Conservation (phyloP, 805 yeast genomes). For the Metschnikowia kunwiensis region DNA sequence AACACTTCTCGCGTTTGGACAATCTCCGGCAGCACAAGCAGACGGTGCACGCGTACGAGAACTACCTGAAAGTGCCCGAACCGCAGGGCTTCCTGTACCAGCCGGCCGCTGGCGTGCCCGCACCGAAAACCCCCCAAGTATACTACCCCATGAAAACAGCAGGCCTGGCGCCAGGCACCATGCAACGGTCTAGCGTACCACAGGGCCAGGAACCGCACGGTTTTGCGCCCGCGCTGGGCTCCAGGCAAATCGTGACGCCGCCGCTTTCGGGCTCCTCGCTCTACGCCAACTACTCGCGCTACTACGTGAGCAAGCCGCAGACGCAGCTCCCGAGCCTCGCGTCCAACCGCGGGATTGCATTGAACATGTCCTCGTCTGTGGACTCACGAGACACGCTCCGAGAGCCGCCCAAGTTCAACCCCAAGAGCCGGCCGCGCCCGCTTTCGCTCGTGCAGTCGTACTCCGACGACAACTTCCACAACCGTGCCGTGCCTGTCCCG, state of each 20-base stretch:
- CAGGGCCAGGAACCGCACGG: no score
- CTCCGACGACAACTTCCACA: constrained; percentile 17
- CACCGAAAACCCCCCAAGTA: constrained; percentile 3
- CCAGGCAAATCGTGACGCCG: constrained; percentile 5
- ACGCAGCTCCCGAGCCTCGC: not conserved
- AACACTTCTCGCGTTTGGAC: constrained; percentile 79
- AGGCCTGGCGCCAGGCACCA: no score
- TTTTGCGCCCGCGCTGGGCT: no score
- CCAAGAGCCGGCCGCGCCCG: constrained; percentile 41
- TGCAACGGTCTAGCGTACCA: no score
- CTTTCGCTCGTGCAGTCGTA: constrained; percentile 34
- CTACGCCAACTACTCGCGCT: not conserved
- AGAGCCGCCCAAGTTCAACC: constrained; percentile 28
- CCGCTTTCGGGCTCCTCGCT: constrained; percentile 6
- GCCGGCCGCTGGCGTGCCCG: no score
- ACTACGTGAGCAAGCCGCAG: constrained; percentile 2
- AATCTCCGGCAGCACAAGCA: constrained; percentile 89
- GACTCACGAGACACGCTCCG: constrained; percentile 9
- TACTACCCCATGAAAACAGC: constrained; percentile 1
- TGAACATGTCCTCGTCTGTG: not conserved
- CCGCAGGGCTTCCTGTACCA: no score
- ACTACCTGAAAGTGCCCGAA: constrained; percentile 5
- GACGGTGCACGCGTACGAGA: constrained; percentile 53
- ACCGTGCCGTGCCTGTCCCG: constrained; percentile 5
- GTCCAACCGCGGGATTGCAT: not conserved